Evolutionary conservation across 2,329 filamentous ascomycete genomes (phyloP).

Genomic region (Clathrospora elynae): DNA sequence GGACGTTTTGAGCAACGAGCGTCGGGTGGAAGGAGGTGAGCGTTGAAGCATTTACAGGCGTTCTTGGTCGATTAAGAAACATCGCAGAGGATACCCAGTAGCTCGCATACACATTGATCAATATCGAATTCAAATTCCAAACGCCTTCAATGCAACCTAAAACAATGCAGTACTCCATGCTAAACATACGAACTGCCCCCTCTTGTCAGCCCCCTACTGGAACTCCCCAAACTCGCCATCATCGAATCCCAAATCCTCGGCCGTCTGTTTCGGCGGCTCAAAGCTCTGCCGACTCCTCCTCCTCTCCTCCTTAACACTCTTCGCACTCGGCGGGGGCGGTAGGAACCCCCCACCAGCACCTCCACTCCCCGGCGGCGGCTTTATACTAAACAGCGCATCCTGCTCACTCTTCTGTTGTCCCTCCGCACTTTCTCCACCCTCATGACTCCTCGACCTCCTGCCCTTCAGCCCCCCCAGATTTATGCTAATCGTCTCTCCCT

Average conservation of each 20-base stretch:
- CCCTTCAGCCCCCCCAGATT: constrained; percentile 68
- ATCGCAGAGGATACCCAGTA: constrained; percentile 9
- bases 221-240: constrained; percentile 91
- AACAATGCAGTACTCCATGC: constrained; percentile 27
- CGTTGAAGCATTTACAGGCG: not conserved
- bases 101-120: no score
- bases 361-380: constrained; percentile 66
- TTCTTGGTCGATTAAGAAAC: not conserved
- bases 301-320: constrained; percentile 66
- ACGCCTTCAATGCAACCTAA: constrained; percentile 28
- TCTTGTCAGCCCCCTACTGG: constrained; percentile 48
- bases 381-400: constrained; percentile 70
- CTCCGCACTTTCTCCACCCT: constrained; percentile 48
- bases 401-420: constrained; percentile 48
- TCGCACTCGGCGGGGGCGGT: constrained; percentile 69
- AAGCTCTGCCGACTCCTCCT: constrained; percentile 57
- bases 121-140: constrained; percentile 10
- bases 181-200: constrained; percentile 15
- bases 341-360: constrained; percentile 53
- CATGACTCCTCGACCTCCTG: constrained; percentile 45
- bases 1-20: constrained; percentile 39
- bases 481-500: constrained; percentile 86
- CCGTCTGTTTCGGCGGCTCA: constrained; percentile 40
- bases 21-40: not conserved
- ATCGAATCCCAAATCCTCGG: constrained; percentile 76